phyloP scores from a whole-genome alignment of 352 stramenopile species.

The Pythium brassicae region DNA sequence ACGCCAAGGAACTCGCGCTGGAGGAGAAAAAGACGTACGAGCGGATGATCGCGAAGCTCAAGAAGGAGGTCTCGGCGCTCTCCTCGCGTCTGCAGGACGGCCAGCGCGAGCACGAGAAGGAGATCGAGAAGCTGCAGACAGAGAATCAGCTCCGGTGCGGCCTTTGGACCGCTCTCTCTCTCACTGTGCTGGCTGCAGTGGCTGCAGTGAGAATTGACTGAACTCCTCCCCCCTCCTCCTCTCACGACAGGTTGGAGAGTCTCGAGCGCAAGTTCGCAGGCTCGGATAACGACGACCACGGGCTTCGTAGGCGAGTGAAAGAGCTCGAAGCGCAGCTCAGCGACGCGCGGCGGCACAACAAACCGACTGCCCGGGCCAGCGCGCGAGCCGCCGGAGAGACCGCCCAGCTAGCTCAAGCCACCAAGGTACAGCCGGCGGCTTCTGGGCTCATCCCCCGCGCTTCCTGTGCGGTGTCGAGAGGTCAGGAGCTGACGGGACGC shows the following conservation, averaged over 20 bases:
- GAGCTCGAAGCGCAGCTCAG: slow-evolving; percentile 54
- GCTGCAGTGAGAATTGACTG: no score
- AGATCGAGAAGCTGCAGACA: slow-evolving; percentile 41
- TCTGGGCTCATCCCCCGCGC: not conserved
- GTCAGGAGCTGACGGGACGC: not conserved
- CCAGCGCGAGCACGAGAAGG: slow-evolving; percentile 35
- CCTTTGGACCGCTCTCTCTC: no score
- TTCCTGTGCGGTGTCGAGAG: not conserved
- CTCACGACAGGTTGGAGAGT: slow-evolving; percentile 30
- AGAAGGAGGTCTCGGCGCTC: slow-evolving; percentile 56
- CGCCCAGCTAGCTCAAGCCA: slow-evolving; percentile 58
- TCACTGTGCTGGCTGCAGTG: not conserved
- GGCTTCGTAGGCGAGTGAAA: slow-evolving; percentile 36
- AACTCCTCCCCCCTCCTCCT: no score
- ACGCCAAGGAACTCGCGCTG: slow-evolving; percentile 50
- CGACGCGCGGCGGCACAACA: slow-evolving; percentile 38
- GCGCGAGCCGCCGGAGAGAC: slow-evolving; percentile 37
- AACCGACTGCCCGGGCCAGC: slow-evolving; percentile 29
- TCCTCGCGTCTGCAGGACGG: slow-evolving; percentile 48
- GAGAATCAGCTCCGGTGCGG: slow-evolving; percentile 33
- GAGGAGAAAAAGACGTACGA: slow-evolving; percentile 75
- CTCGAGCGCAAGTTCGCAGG: slow-evolving; percentile 24
- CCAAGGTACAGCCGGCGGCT: slow-evolving; percentile 45
- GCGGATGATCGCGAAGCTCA: slow-evolving; percentile 64
- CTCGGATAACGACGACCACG: slow-evolving; percentile 30